phyloP scores from a whole-genome alignment of 441 rosid species.

The Geranium incanum region DNA sequence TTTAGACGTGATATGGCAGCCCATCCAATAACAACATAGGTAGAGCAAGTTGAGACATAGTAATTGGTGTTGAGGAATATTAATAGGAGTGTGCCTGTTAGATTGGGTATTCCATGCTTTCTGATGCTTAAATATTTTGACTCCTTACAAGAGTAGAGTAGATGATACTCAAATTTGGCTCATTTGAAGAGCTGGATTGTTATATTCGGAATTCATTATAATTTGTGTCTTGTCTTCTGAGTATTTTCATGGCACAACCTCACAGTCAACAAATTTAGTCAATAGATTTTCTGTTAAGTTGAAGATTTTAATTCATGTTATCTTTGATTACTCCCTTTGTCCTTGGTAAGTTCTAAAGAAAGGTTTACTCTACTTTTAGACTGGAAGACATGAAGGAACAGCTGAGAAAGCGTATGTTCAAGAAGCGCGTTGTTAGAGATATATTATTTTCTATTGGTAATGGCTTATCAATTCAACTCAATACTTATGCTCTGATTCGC shows the following conservation, averaged over 20 bases:
- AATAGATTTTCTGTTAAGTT: not conserved
- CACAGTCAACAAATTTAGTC: not conserved
- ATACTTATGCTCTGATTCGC: constrained; percentile 78
- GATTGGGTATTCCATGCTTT: not conserved
- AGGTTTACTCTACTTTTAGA: constrained; percentile 36
- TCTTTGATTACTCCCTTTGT: not conserved
- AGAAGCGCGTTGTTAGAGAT: constrained; percentile 66
- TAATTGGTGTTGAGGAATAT: not conserved
- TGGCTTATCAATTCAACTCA: constrained; percentile 67
- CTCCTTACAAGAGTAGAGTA: not conserved
- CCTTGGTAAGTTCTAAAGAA: not conserved
- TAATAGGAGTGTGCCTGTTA: not conserved
- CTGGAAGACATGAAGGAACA: constrained; percentile 85
- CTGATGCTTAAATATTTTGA: constrained; percentile 1
- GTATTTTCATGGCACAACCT: not conserved
- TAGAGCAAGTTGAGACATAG: not conserved
- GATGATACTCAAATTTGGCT: not conserved
- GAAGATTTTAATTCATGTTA: not conserved
- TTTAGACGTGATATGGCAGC: not conserved
- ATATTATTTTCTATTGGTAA: constrained; percentile 46
- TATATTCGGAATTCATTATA: not conserved
- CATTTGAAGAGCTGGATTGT: not conserved
- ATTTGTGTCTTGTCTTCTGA: not conserved
- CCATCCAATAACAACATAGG: not conserved
- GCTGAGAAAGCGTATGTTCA: constrained; percentile 69